Evolutionary conservation across 495 filamentous ascomycete species (phyloP).

Genomic region (Rhypophila decipiens): DNA sequence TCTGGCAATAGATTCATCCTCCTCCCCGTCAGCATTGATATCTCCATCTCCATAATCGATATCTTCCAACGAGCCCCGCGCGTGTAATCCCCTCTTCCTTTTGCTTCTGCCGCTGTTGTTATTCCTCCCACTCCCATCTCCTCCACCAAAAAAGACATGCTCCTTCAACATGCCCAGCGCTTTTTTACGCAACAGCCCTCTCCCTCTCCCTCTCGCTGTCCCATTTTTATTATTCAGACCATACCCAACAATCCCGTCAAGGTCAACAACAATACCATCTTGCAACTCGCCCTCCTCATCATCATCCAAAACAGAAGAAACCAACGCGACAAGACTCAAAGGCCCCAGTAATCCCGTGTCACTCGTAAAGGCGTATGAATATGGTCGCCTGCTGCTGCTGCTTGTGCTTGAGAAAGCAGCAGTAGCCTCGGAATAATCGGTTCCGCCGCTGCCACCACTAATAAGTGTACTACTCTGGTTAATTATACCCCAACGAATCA

Average conservation of each 20-base stretch:
- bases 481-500: no score
- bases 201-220: background rate
- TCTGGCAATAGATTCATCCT: no score
- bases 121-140: no score
- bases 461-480: background rate
- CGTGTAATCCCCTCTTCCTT: no score
- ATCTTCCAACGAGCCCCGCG: no score
- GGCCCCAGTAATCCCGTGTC: background rate
- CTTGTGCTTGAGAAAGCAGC: no score
- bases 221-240: no score
- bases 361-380: background rate
- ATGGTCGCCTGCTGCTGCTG: background rate
- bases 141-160: background rate
- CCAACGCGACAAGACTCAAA: background rate
- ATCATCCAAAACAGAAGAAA: background rate
- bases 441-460: background rate
- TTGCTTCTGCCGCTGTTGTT: no score
- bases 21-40: background rate
- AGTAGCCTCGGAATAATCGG: no score
- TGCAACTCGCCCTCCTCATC: no score
- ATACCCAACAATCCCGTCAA: no score
- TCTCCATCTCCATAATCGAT: background rate
- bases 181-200: background rate
- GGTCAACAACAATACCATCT: no score
- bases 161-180: background rate